Evolutionary conservation across 495 filamentous ascomycete genomes (phyloP).

Genomic region (Lasiosphaeria hispida): DNA sequence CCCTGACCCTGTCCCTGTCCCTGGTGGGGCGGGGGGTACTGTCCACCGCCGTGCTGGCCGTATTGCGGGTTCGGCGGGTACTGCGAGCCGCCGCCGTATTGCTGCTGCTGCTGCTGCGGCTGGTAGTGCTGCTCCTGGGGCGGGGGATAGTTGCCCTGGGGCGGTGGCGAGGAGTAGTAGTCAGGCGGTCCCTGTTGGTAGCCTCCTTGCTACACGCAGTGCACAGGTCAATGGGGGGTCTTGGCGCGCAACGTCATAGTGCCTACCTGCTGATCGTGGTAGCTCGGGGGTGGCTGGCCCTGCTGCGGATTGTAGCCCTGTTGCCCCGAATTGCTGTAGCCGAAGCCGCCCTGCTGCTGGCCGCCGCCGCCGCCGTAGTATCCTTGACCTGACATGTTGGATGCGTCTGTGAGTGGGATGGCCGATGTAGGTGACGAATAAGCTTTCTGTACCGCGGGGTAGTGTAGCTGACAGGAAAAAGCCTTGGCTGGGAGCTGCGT

Average conservation of each 20-base stretch:
- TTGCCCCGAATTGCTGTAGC: slow-evolving; percentile 3
- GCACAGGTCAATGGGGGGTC: neutral
- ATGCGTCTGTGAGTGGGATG: neutral
- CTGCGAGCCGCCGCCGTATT: neutral
- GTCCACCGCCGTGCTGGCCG: neutral
- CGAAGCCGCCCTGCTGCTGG: slow-evolving; percentile 1
- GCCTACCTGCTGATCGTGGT: slow-evolving; percentile 1
- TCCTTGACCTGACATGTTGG: slow-evolving; percentile 1
- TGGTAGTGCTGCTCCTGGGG: neutral
- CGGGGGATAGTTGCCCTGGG: too few relatives aligned
- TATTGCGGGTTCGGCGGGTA: neutral
- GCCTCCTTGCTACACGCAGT: neutral
- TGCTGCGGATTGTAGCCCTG: slow-evolving; percentile 1
- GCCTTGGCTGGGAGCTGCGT: neutral
- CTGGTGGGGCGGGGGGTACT: neutral
- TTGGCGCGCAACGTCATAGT: slow-evolving; percentile 1
- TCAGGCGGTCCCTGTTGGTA: neutral
- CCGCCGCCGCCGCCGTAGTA: slow-evolving; percentile 1
- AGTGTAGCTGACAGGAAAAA: neutral
- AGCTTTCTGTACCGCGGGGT: neutral
- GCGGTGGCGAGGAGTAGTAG: neutral
- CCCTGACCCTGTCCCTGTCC: neutral
- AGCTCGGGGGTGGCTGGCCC: slow-evolving; percentile 3
- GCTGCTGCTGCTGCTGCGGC: neutral
- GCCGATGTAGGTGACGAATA: neutral